phyloP scores from a whole-genome alignment of 108 stramenopile species.

The Stephanodiscus minutulus region DNA sequence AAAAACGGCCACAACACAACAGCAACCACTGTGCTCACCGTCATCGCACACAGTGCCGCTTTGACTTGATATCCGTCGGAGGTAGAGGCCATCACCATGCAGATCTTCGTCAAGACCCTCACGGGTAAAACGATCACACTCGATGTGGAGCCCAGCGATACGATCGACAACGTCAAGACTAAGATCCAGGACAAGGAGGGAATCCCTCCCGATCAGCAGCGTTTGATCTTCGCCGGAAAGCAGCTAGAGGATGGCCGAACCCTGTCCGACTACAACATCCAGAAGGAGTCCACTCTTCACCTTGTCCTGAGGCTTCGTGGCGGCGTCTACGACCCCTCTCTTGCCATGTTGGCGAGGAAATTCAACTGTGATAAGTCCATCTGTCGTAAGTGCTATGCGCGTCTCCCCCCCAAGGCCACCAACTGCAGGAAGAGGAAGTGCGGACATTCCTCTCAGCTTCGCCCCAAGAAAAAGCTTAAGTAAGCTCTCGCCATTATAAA shows the following conservation, averaged over 20 bases:
- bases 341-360: constrained; percentile 97
- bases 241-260: constrained; percentile 99
- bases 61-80: constrained; percentile 3
- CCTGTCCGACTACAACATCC: constrained; percentile 99
- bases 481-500: constrained; percentile 24
- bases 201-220: constrained; percentile 98
- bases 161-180: constrained; percentile 98
- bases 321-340: constrained; percentile 96
- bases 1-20: too few relatives aligned
- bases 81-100: constrained; percentile 71
- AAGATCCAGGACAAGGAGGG: constrained; percentile 99
- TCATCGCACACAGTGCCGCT: not conserved
- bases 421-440: constrained; percentile 99
- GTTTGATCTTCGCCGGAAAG: constrained; percentile 98
- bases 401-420: constrained; percentile 98
- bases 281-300: constrained; percentile 96
- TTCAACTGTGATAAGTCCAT: constrained; percentile 99
- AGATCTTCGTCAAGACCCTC: constrained; percentile 98
- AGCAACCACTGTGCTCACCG: too few relatives aligned
- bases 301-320: constrained; percentile 93
- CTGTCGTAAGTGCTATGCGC: constrained; percentile 99
- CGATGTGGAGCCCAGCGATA: constrained; percentile 97
- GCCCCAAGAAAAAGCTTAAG: constrained; percentile 99
- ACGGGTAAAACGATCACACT: constrained; percentile 99
- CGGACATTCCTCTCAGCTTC: constrained; percentile 98